Evolutionary conservation across 257 asterid genomes (phyloP), one percentile per base, ranked within the genome.

Genomic region (Nicotiana tabacum): DNA sequence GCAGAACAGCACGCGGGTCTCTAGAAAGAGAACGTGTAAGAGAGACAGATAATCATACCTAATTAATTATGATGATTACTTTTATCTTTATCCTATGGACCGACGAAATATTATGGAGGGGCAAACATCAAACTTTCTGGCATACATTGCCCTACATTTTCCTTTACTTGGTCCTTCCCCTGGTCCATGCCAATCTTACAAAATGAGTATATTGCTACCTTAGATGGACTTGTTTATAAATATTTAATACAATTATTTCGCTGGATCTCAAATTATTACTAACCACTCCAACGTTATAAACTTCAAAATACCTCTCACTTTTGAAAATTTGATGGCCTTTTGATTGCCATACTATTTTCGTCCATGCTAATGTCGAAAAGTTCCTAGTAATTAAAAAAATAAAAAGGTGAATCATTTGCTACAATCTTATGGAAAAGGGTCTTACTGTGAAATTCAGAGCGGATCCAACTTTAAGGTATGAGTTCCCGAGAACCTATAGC

Each of bases 1-100:
- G 80, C 80, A 76, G 80, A 76, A 29, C 21, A 76, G 80, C 80
- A 76, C 80, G 80, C 64, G 64, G 80, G 80, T 29, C 43, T 76
- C 80, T 76, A 76, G 80, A 76, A 51, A 76, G 43, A 48, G 80
- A 74, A 51, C 43, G 43, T 74, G 80, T 74, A 74, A 74, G 80
- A 76, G 64, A 76, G 64, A 51, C 46, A 46, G 64, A 76, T 51
- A 76, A 76, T 76, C 27, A 76, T 51, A 72, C 0, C 43, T 29
- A 51, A 48, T 51, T 76, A 76, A 72, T 72, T 72, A 72, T 48
- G 12, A 62, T 62, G 37, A 27, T 76, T 76, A 76, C 15, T 60
- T 48, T 74, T 27, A 0, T 24, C 16, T 66, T 67, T 67, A 13
- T 33, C 27, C 35, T 32, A 6, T 48, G 64, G 80, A 74, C 62